Conservation (phyloP, 305 asterid species). For the Fraxinus nigra region DNA sequence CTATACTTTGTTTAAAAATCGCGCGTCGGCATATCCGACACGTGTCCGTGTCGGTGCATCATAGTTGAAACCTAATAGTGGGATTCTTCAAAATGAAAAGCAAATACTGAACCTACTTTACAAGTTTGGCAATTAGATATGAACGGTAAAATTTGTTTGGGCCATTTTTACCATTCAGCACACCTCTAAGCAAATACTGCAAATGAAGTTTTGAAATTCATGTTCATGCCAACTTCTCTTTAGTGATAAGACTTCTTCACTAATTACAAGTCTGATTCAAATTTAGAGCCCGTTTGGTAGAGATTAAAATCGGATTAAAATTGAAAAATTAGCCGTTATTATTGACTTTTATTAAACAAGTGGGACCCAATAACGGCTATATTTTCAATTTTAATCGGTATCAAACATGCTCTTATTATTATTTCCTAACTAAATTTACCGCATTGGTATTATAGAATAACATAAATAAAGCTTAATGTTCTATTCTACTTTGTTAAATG, state of each 20-base stretch:
- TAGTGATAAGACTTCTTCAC: not conserved
- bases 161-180: not conserved
- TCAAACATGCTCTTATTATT: not conserved
- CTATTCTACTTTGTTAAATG: not conserved
- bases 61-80: not conserved
- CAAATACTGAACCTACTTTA: not conserved
- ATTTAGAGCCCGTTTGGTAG: not conserved
- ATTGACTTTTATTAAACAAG: no score
- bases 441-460: not conserved
- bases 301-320: no score
- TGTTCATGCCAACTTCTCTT: constrained; percentile 4
- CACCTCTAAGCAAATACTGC: not conserved
- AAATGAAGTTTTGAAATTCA: not conserved
- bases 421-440: constrained; percentile 18
- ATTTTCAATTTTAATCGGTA: no score
- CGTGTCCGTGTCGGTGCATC: no score
- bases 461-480: not conserved
- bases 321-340: no score
- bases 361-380: no score
- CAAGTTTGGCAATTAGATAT: not conserved
- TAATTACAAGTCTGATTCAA: not conserved
- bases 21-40: no score
- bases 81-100: not conserved
- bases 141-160: not conserved
- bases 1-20: no score